phyloP scores from a whole-genome alignment of 768 basidiomycete genomes.

The Boletus reticuloceps region DNA sequence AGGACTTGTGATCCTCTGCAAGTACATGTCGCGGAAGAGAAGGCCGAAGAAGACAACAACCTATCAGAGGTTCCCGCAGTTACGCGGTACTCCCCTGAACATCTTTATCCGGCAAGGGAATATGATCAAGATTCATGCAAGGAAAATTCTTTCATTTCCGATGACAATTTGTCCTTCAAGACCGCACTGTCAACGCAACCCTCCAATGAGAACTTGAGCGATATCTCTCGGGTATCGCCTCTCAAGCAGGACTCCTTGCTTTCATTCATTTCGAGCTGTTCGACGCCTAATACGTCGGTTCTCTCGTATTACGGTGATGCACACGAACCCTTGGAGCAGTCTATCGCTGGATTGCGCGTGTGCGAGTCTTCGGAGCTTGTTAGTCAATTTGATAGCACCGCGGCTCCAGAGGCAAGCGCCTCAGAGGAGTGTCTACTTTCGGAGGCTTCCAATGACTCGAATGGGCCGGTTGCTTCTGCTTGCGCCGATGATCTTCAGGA shows the following conservation, averaged over 20 bases:
- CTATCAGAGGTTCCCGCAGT: background rate
- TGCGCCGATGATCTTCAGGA: background rate
- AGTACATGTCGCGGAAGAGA: background rate
- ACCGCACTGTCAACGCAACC: conserved; percentile 25
- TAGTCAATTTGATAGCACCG: background rate
- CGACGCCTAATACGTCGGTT: conserved; percentile 24
- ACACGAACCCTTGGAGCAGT: conserved; percentile 2
- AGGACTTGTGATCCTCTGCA: conserved; percentile 1
- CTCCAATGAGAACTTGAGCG: conserved; percentile 19
- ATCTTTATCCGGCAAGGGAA: conserved; percentile 7
- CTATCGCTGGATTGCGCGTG: background rate
- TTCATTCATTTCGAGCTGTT: conserved; percentile 18
- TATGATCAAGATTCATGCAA: conserved; percentile 10
- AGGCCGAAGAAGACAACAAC: conserved; percentile 1
- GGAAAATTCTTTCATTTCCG: conserved; percentile 16
- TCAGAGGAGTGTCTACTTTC: background rate
- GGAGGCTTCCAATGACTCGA: background rate
- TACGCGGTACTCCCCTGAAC: background rate
- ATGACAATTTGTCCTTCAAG: conserved; percentile 19
- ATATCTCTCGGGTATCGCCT: conserved; percentile 16
- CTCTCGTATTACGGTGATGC: conserved; percentile 19
- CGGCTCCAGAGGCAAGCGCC: background rate
- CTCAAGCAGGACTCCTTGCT: conserved; percentile 16
- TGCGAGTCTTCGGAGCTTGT: background rate
- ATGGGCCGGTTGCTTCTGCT: background rate